Percentiles rank a stretch among this genome's conserved stretches.
Conservation (phyloP, 2,329 filamentous ascomycete species). For the Thermochaetoides dissita region DNA sequence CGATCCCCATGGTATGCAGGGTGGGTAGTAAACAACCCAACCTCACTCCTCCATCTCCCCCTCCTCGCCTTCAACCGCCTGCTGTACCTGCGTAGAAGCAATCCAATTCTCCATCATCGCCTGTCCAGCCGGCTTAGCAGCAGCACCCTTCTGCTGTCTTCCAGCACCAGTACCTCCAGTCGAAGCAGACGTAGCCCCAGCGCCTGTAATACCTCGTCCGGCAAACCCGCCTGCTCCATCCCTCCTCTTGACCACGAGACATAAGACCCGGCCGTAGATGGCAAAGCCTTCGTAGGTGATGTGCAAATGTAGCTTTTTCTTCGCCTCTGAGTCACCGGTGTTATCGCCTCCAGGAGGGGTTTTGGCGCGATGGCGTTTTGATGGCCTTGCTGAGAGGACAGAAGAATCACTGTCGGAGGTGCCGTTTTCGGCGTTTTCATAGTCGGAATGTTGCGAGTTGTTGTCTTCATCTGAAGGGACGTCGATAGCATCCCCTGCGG, state of each 20-base stretch:
- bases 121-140: slow-evolving; percentile 34
- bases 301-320: slow-evolving; percentile 79
- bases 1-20: too few relatives aligned
- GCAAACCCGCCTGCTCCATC: neutral
- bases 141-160: too few relatives aligned
- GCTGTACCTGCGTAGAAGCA: slow-evolving; percentile 56
- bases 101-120: slow-evolving; percentile 79
- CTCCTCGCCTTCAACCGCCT: slow-evolving; percentile 20
- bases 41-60: neutral
- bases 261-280: slow-evolving; percentile 87
- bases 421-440: too few relatives aligned
- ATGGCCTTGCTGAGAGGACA: too few relatives aligned
- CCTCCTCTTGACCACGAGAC: slow-evolving; percentile 71
- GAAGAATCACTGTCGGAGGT: too few relatives aligned
- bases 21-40: too few relatives aligned
- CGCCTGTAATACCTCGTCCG: slow-evolving; percentile 12
- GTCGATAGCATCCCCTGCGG: too few relatives aligned
- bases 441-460: too few relatives aligned
- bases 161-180: too few relatives aligned
- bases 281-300: slow-evolving; percentile 91
- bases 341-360: slow-evolving; percentile 35
- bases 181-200: slow-evolving; percentile 16
- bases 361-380: too few relatives aligned
- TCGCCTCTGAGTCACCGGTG: slow-evolving; percentile 21
- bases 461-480: too few relatives aligned